Base-by-base conservation (phyloP, 75 land plant species). In the Isoetes taiwanensis region DNA sequence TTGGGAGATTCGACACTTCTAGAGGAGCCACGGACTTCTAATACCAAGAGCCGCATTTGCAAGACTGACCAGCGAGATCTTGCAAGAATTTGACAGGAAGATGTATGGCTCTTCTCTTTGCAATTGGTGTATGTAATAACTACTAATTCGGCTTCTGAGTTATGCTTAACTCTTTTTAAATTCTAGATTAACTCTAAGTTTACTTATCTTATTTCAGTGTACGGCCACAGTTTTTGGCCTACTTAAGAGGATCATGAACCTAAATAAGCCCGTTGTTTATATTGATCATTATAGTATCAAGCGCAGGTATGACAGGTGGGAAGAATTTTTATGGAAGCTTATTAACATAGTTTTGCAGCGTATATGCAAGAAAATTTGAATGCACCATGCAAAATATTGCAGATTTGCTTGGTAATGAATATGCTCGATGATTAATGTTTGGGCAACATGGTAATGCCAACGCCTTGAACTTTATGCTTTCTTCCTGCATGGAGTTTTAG, bases 351-450 rank as follows among this genome's bases (percentile, higher is more conserved):
- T n/a, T n/a, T n/a, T n/a, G 37, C 67, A 93, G 99, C 60, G 73
- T 81, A 25, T 61, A 59, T 70, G 99, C 86, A 43, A 90, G 99
- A 4, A 75, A 95, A 62, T 53, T 87, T 63, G 99, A 93, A 57
- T 93, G 96, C 52, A 93, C 99, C 31, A 93, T 93, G 99, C 99
- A 93, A 64, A 93, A 80, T 70, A 78, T 93, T 33, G 99, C 99
- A 10, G 90, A 93, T 57, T 75, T 65, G 34, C 76, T 87, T 38
- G 30, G 64, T 3, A 93, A 84, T 62, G 60, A 58, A 9, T 80
- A 59, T 61, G 34, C 73, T 19, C 70, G 76, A 17, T 69, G 74
- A 21, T 52, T 72, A 59, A 61, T 68, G 25, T 43, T 77, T 3
- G 68, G 27, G n/a, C 56, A 77, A 12, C 77, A 85, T 74, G 80